Evolutionary conservation across 768 basidiomycete species (phyloP), one percentile per base, ranked within the genome.

Genomic region (Boletus speciosus): DNA sequence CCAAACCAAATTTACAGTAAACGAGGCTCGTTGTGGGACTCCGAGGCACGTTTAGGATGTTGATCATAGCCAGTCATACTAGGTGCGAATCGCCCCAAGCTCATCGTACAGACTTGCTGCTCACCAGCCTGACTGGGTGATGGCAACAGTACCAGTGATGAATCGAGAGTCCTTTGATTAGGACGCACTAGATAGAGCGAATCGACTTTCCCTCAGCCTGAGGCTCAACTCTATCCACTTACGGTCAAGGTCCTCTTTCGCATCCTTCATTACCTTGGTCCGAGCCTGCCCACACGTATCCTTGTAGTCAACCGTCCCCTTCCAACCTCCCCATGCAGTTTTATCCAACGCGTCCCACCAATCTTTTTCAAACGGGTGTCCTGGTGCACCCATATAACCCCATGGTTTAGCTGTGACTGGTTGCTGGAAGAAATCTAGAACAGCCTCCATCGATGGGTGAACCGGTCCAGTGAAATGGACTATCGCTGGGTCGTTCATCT

Each of bases 311-410:
- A 6, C n/a, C 3, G 71, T 66, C 16, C 46, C 47, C 47, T 61
- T 55, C 62, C 63, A 67, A 2, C 63, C 72, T 21, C 50, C 60
- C 80, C 80, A 82, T 3, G 66, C 59, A 0, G 79, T 81, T 49
- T 65, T 64, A 41, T 74, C 74, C 19, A 77, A 51, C 19, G 62
- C 58, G 2, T 42, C 45, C 76, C 79, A 81, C 80, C 80, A 83
- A 42, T 75, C 76, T 7, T 60, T 56, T 15, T 64, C 61, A 55
- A 71, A 81, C 0, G 81, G 80, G 56, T 82, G 75, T 6, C 74
- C 75, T n/a, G 78, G 80, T 3, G 78, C 68, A 10, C 78, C 77
- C 1, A 75, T 68, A 54, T 80, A 82, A 5, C 80, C 79, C 80
- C 81, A 82, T 1, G 80, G 81, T 58, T 83, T 83, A 3, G 78